These are phyloP conservation scores for Phialemoniopsis sp. DNA, from an alignment of 2,329 filamentous ascomycete genomes.

Conservation along the genomic window DNA sequence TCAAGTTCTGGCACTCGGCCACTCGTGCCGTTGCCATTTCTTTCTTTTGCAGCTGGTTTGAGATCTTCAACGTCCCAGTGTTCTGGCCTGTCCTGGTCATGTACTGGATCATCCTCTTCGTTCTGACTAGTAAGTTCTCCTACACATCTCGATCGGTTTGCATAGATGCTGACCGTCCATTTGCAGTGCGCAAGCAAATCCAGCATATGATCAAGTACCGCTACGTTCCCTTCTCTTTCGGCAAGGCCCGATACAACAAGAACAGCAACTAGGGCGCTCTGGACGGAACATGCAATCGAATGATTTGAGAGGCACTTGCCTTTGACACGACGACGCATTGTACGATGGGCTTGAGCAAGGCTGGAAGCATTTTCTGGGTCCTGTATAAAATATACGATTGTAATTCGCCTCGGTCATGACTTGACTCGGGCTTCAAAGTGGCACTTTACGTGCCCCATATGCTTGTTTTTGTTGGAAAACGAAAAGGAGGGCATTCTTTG, in stretches of 20 bases:
- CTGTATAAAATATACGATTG: too few species aligned
- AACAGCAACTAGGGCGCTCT: slow-evolving; percentile 39
- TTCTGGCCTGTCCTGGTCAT: slow-evolving; percentile 99
- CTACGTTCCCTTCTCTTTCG: slow-evolving; percentile 90
- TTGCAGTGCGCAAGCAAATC: slow-evolving; percentile 94
- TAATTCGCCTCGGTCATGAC: too few species aligned
- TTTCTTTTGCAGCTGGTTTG: slow-evolving; percentile 88
- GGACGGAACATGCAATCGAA: too few species aligned
- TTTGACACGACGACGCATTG: slow-evolving; percentile 1
- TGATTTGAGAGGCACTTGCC: not conserved
- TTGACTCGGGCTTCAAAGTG: too few species aligned
- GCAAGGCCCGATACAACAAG: slow-evolving; percentile 78
- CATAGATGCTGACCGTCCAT: slow-evolving; percentile 1
- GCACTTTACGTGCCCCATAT: too few species aligned
- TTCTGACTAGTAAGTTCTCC: slow-evolving; percentile 77
- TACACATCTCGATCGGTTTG: not conserved
- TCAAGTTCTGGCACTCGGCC: slow-evolving; percentile 99
- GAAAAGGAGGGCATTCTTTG: too few species aligned
- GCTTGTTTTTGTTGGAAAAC: too few species aligned
- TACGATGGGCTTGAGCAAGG: too few species aligned
- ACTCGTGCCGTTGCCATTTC: slow-evolving; percentile 80
- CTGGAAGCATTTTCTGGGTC: too few species aligned
- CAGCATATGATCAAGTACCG: slow-evolving; percentile 99
- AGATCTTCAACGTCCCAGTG: slow-evolving; percentile 92
- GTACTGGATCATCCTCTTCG: slow-evolving; percentile 97